Evolutionary conservation across 768 basidiomycete species (phyloP), one percentile per base, ranked within the genome.

Genomic region (Leccinum aurantiacum): DNA sequence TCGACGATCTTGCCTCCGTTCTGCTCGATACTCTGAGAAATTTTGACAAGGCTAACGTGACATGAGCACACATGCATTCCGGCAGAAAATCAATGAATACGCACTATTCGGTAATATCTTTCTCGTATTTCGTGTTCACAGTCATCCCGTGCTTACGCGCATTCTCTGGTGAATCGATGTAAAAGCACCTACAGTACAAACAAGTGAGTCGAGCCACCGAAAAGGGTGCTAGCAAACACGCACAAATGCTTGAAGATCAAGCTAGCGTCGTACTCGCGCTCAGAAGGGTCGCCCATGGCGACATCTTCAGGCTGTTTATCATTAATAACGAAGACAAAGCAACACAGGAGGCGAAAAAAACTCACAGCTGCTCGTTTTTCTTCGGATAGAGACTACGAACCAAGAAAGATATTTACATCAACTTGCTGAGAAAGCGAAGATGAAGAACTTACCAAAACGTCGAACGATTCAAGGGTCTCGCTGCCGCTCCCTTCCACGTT

Each of bases 161-260:
- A 66, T 93, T 93, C 22, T 79, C 79, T 0, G 87, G 82, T 3
- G 90, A 84, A 71, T 98, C 95, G 38, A 98, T 79, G 74, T 97
- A 98, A 74, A 96, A 95, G 65, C 85, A 86, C 62, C 93, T 95
- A 56, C 24, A 25, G 24, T 25, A 25, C 17, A n/a, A 48, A 54
- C 13, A 37, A 6, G 53, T 53, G 41, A 58, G 37, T 48, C 9
- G 33, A 11, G 17, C 5, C 22, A 29, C 9, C 44, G 9, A 55
- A 19, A 47, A 44, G 19, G 11, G 27, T 6, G 53, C 37, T 13
- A 24, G 38, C 1, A 11, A 7, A 3, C 3, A 78, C 88, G 60
- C 62, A 93, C 90, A 95, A 72, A 75, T 97, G 92, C 65, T 73
- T 86, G 76, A 97, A 96, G 55, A 95, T 91, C 62, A 78, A 75